Evolutionary conservation across 495 filamentous ascomycete genomes (phyloP).

Genomic region (Corynascus novoguineensis): DNA sequence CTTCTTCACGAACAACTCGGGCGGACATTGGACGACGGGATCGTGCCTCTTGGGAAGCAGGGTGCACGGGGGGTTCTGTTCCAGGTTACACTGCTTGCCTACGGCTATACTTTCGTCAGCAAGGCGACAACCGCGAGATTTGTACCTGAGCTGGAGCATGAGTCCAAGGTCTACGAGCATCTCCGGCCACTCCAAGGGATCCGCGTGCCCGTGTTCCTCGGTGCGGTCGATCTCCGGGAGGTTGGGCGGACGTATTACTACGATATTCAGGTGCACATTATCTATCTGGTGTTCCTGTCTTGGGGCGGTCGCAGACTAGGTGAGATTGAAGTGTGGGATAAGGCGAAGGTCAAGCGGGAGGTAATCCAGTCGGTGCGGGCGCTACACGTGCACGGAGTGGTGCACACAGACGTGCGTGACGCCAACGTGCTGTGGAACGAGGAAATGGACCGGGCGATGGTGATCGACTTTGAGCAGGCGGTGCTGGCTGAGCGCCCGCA

Average conservation of each 20-base stretch:
- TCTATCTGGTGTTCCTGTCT: slow-evolving; percentile 43
- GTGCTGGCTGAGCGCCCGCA: no score
- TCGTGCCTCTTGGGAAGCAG: slow-evolving; percentile 15
- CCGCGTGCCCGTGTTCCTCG: slow-evolving; percentile 40
- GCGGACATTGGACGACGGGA: slow-evolving; percentile 20
- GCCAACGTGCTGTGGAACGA: no score
- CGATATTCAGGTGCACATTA: slow-evolving; percentile 36
- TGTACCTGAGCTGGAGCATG: neutral
- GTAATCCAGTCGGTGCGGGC: no score
- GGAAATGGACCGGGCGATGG: no score
- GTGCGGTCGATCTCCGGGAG: slow-evolving; percentile 39
- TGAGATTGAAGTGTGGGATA: no score
- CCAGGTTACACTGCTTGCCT: slow-evolving; percentile 33
- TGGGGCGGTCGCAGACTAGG: no score
- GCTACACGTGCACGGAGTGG: no score
- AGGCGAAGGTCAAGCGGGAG: no score
- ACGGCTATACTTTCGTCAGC: slow-evolving; percentile 45
- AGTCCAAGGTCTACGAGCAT: slow-evolving; percentile 31
- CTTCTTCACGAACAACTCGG: slow-evolving; percentile 20
- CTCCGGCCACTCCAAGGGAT: slow-evolving; percentile 35
- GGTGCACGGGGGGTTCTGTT: slow-evolving; percentile 33
- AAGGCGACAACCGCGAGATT: slow-evolving; percentile 37
- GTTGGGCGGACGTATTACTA: slow-evolving; percentile 33
- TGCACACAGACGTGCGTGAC: no score
- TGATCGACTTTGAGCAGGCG: no score